A percentile compares a stretch with the other conserved stretches of the same genome.
phyloP scores from a whole-genome alignment of 2,329 filamentous ascomycete genomes.

The Trichoderma semiorbis region DNA sequence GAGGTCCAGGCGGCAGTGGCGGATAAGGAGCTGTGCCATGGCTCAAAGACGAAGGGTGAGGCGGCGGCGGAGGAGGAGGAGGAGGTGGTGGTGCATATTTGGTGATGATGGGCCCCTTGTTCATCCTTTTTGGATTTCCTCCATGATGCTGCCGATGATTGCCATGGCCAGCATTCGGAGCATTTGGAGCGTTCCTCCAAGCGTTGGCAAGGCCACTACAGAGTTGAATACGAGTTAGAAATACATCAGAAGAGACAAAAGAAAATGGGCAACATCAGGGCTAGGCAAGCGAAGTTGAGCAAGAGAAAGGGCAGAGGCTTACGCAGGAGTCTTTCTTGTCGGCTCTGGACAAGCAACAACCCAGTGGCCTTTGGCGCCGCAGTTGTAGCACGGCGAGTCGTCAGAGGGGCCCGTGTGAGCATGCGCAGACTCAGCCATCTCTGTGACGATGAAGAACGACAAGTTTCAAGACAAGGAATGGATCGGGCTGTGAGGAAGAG shows the following conservation, averaged over 20 bases:
- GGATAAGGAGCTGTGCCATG: conserved; percentile 23
- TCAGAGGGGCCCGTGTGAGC: conserved; percentile 31
- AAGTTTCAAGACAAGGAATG: neutral
- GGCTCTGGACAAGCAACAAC: conserved; percentile 51
- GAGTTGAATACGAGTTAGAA: conserved; percentile 17
- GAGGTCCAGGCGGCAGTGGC: conserved; percentile 25
- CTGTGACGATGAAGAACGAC: neutral
- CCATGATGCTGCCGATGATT: conserved; percentile 29
- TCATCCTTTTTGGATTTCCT: conserved; percentile 30
- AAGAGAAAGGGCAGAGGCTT: conserved; percentile 32
- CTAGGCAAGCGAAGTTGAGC: neutral
- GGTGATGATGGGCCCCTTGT: conserved; percentile 35
- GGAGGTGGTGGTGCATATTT: conserved; percentile 32
- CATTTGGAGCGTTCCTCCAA: conserved; percentile 34
- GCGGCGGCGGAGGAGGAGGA: neutral
- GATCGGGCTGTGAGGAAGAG: neutral
- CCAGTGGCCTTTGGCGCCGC: conserved; percentile 50
- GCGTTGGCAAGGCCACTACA: conserved; percentile 34
- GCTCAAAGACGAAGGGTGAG: conserved; percentile 12
- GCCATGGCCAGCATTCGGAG: conserved; percentile 25
- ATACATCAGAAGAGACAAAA: neutral
- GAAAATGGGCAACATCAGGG: neutral
- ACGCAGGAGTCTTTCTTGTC: conserved; percentile 48
- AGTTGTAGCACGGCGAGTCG: conserved; percentile 51
- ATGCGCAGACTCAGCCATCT: conserved; percentile 32